Evolutionary conservation across 2,329 filamentous ascomycete genomes (phyloP).

Genomic region (Nakataea oryzae): DNA sequence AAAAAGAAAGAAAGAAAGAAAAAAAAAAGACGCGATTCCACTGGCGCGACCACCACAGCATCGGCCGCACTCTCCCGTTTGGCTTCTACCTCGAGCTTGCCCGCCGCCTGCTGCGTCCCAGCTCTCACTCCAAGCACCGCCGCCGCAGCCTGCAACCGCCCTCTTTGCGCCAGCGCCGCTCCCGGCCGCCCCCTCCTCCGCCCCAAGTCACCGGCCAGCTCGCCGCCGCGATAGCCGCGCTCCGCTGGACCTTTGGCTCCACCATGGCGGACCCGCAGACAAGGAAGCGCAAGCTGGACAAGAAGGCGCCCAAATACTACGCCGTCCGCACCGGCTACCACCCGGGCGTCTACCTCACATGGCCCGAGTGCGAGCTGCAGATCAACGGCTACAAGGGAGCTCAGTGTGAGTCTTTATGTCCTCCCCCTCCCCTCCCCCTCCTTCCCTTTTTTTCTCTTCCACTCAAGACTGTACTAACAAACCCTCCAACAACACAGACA

Average conservation of each 20-base stretch:
- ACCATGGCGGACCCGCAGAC: conserved; percentile 3
- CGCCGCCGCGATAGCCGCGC: background rate
- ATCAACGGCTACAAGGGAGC: conserved; percentile 53
- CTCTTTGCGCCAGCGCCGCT: background rate
- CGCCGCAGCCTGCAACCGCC: background rate
- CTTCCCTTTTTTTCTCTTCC: conserved; percentile 3
- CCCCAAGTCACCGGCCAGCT: background rate
- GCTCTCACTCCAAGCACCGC: background rate
- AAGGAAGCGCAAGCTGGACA: conserved; percentile 39
- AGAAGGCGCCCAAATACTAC: conserved; percentile 45
- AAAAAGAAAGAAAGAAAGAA: background rate
- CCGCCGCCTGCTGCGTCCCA: background rate
- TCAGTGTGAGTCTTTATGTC: conserved; percentile 43
- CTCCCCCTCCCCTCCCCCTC: background rate
- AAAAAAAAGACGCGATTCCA: background rate
- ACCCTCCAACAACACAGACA: conserved; percentile 42
- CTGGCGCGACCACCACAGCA: background rate
- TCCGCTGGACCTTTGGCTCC: background rate
- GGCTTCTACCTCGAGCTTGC: background rate
- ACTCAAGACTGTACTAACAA: background rate
- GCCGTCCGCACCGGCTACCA: conserved; percentile 46
- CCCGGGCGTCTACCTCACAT: conserved; percentile 52
- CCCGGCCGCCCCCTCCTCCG: no score
- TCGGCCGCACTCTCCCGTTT: background rate
- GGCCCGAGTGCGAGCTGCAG: conserved; percentile 50